phyloP scores from a whole-genome alignment of 257 asterid genomes.

The Petunia secreta region DNA sequence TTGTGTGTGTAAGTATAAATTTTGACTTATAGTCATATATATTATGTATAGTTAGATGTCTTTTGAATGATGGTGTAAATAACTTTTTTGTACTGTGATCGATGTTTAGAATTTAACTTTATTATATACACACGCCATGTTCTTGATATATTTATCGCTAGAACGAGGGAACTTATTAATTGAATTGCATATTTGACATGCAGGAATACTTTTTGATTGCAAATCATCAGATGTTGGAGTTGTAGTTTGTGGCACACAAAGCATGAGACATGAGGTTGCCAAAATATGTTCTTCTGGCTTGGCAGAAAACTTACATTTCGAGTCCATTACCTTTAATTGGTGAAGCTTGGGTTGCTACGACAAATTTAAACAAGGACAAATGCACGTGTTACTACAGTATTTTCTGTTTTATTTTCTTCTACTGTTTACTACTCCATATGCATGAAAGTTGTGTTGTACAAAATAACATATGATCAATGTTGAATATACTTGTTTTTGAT shows the following conservation, averaged over 20 bases:
- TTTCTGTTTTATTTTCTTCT: background rate
- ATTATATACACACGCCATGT: background rate
- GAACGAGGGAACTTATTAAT: background rate
- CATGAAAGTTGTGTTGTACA: background rate
- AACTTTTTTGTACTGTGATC: too few species aligned
- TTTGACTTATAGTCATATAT: background rate
- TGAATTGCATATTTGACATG: constrained; percentile 1
- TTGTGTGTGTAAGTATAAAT: too few species aligned
- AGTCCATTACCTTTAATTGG: constrained; percentile 61
- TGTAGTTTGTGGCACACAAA: constrained; percentile 55
- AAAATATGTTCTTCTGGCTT: constrained; percentile 47
- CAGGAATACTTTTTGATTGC: constrained; percentile 45
- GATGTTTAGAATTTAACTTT: background rate
- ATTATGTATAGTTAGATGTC: background rate
- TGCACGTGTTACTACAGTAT: background rate
- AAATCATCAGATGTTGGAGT: constrained; percentile 43
- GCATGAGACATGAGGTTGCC: constrained; percentile 59
- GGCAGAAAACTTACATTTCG: constrained; percentile 43
- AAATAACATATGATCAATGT: background rate
- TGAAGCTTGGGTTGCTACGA: constrained; percentile 19
- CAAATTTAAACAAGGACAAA: background rate
- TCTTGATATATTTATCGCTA: background rate
- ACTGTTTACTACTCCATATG: background rate
- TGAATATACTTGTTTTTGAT: background rate
- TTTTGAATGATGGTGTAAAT: too few species aligned